Conservation (phyloP, 2,329 filamentous ascomycete genomes). For the Exophiala xenobiotica region DNA sequence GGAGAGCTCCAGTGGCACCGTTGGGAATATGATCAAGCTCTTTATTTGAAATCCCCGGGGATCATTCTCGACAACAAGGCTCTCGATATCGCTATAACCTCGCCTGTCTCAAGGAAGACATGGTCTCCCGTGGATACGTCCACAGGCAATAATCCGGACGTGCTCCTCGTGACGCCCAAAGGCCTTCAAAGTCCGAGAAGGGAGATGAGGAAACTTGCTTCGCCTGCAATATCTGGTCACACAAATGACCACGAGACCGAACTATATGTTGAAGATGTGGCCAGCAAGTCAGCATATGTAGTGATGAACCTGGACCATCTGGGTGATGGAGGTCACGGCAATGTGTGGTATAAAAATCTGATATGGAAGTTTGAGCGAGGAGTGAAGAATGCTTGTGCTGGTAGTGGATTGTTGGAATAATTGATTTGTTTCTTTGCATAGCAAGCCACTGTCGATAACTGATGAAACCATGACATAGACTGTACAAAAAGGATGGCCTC, state of each 20-base stretch:
- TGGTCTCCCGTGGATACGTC: slow-evolving; percentile 25
- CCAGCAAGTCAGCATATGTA: too few relatives aligned
- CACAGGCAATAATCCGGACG: slow-evolving; percentile 24
- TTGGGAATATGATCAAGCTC: slow-evolving; percentile 42
- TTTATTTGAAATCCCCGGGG: slow-evolving; percentile 45
- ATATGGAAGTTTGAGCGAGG: slow-evolving; percentile 11
- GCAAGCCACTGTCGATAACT: background rate
- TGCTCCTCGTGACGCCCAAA: slow-evolving; percentile 22
- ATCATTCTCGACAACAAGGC: slow-evolving; percentile 40
- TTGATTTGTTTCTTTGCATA: background rate
- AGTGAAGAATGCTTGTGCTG: slow-evolving; percentile 18
- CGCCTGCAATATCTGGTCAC: background rate
- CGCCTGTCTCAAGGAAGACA: slow-evolving; percentile 9
- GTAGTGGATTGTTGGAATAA: slow-evolving; percentile 14
- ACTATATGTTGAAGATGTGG: too few relatives aligned
- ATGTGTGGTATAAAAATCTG: slow-evolving; percentile 8
- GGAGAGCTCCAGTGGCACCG: slow-evolving; percentile 26
- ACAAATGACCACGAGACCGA: background rate
- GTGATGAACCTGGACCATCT: too few relatives aligned
- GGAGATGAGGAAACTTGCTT: slow-evolving; percentile 20
- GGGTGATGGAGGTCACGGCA: background rate
- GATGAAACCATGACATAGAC: background rate
- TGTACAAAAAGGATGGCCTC: background rate
- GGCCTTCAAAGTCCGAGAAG: slow-evolving; percentile 25
- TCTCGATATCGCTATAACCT: slow-evolving; percentile 40